These are phyloP conservation scores for Closterium sp. DNA, from an alignment of 139 green algal genomes.

Conservation along the genomic window DNA sequence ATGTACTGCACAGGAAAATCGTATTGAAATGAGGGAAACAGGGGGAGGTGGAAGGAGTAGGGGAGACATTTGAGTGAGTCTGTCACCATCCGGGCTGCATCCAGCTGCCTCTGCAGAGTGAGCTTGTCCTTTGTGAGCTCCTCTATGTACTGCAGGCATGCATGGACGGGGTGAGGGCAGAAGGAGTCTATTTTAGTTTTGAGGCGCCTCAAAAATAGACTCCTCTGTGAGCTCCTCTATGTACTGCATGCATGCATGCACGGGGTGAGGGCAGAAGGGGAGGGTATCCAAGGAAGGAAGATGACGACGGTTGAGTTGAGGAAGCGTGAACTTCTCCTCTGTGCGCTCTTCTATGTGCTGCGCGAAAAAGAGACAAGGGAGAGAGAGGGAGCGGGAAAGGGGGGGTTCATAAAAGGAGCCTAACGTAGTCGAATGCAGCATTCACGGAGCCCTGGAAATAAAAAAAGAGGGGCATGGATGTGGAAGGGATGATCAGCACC, in stretches of 20 bases:
- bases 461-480: no score
- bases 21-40: no score
- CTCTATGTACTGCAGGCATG: constrained; percentile 51
- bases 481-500: neutral
- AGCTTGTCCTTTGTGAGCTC: constrained; percentile 52
- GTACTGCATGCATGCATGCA: no score
- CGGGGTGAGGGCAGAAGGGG: neutral
- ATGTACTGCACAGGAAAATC: constrained; percentile 49
- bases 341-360: constrained; percentile 53
- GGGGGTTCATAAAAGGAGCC: no score
- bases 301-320: no score
- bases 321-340: constrained; percentile 17
- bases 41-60: neutral
- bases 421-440: no score
- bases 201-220: no score
- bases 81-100: constrained; percentile 12
- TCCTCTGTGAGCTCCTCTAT: constrained; percentile 53
- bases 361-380: no score
- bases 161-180: neutral
- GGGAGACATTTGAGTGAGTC: neutral
- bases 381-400: no score
- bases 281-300: neutral
- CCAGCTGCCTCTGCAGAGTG: constrained; percentile 32
- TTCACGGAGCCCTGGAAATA: no score
- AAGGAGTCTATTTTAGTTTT: no score